phyloP scores from a whole-genome alignment of 2,329 filamentous ascomycete genomes.

The Alternaria gansuensis region DNA sequence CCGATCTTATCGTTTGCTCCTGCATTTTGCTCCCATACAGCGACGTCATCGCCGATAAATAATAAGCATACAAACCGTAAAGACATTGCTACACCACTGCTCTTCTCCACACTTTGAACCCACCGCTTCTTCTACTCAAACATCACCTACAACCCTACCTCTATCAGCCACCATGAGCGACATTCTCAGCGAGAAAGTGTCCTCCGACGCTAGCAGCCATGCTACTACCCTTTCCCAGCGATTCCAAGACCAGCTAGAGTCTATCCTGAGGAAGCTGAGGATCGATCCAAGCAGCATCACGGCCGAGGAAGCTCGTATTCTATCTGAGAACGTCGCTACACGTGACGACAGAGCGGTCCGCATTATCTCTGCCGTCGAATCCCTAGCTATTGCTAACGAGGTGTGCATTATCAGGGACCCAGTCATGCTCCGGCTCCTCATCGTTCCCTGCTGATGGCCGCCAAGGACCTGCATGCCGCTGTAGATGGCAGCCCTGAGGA shows the following conservation, averaged over 20 bases:
- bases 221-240: slow-evolving; percentile 6
- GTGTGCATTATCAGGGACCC: slow-evolving; percentile 26
- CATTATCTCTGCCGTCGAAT: slow-evolving; percentile 44
- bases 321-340: slow-evolving; percentile 40
- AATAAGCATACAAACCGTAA: background rate
- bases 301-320: slow-evolving; percentile 42
- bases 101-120: background rate
- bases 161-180: slow-evolving; percentile 15
- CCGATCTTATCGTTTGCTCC: slow-evolving; percentile 5
- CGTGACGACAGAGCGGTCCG: slow-evolving; percentile 34
- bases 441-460: slow-evolving; percentile 34
- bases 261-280: slow-evolving; percentile 32
- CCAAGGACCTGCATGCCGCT: slow-evolving; percentile 41
- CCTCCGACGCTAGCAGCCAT: slow-evolving; percentile 5
- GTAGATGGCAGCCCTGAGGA: slow-evolving; percentile 36
- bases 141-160: slow-evolving; percentile 11
- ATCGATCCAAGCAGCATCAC: slow-evolving; percentile 41
- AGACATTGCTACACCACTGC: background rate
- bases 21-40: slow-evolving; percentile 6
- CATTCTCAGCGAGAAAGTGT: slow-evolving; percentile 7
- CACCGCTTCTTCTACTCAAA: slow-evolving; percentile 5
- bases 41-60: slow-evolving; percentile 10
- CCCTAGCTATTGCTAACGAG: slow-evolving; percentile 38
- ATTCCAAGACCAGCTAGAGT: slow-evolving; percentile 12
- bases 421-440: slow-evolving; percentile 27